These are phyloP conservation scores for Neltuma alba DNA, from an alignment of 306 rosid species.

Conservation along the genomic window DNA sequence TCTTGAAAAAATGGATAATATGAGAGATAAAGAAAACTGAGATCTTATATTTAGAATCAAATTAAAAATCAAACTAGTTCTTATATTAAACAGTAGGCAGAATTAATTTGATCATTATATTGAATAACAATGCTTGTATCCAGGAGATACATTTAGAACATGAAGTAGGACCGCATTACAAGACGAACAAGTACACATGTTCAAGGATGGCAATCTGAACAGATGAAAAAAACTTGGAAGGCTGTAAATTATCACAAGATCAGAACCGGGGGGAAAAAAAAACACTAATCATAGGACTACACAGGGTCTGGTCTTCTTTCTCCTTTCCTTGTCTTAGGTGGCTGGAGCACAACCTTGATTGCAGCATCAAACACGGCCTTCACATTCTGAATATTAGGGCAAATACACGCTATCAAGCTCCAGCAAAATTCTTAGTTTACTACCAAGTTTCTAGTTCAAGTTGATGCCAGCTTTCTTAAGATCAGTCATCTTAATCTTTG, in stretches of 20 bases:
- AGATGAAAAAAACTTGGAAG: not conserved
- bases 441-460: slow-evolving; percentile 1
- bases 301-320: slow-evolving; percentile 51
- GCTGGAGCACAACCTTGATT: slow-evolving; percentile 58
- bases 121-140: slow-evolving; percentile 17
- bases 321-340: slow-evolving; percentile 51
- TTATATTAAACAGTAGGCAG: no score
- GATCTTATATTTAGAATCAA: no score
- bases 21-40: no score
- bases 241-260: slow-evolving; percentile 32
- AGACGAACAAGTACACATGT: slow-evolving; percentile 1
- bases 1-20: no score
- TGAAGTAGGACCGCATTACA: slow-evolving; percentile 1
- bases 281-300: slow-evolving; percentile 38
- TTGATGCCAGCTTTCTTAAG: not conserved
- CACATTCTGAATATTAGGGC: slow-evolving; percentile 47
- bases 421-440: not conserved
- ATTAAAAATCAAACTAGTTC: no score
- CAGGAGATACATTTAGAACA: slow-evolving; percentile 31
- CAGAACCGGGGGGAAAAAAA: slow-evolving; percentile 21
- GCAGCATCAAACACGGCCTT: slow-evolving; percentile 51
- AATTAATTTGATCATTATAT: slow-evolving; percentile 26
- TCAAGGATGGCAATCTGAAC: slow-evolving; percentile 33
- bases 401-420: slow-evolving; percentile 13
- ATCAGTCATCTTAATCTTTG: not conserved